A percentile compares a stretch with the other conserved stretches of the same genome.
phyloP scores from a whole-genome alignment of 1,139 yeast species.

The Magnusiomyces suaveolens region DNA sequence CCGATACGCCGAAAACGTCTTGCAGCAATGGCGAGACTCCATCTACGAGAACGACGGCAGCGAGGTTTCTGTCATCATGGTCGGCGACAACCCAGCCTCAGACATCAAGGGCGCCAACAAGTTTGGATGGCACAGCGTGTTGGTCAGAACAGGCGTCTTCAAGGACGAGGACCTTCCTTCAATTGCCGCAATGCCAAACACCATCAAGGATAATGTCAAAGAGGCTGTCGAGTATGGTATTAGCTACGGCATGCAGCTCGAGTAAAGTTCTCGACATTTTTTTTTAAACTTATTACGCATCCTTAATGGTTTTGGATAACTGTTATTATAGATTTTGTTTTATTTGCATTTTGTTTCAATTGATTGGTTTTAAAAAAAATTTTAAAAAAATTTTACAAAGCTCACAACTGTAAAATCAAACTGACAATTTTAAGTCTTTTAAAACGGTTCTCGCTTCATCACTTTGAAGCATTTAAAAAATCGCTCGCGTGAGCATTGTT shows the following conservation, averaged over 20 bases:
- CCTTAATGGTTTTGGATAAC: background rate
- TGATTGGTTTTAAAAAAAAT: too few relatives aligned
- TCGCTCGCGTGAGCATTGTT: too few relatives aligned
- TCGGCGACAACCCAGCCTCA: conserved; percentile 91
- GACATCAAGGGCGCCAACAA: conserved; percentile 84
- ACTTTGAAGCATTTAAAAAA: too few relatives aligned
- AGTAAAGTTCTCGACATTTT: background rate
- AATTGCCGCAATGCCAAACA: conserved; percentile 29
- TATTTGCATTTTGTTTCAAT: background rate
- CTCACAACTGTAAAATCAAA: too few relatives aligned
- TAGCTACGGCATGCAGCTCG: conserved; percentile 1
- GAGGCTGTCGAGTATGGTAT: conserved; percentile 31
- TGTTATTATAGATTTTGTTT: background rate
- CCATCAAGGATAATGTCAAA: conserved; percentile 31
- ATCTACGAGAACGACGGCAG: conserved; percentile 15
- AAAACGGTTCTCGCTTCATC: too few relatives aligned
- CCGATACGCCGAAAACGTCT: conserved; percentile 69
- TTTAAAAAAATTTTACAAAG: too few relatives aligned
- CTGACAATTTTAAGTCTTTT: too few relatives aligned
- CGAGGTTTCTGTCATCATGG: conserved; percentile 55
- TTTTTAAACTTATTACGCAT: background rate
- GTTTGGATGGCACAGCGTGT: conserved; percentile 79
- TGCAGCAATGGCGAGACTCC: conserved; percentile 43
- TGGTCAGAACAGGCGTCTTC: conserved; percentile 83
- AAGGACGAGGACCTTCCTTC: conserved; percentile 50